Percentiles rank a stretch among this genome's conserved stretches.
Evolutionary conservation across 768 basidiomycete genomes (phyloP).

Genomic region (Trametes cingulata): DNA sequence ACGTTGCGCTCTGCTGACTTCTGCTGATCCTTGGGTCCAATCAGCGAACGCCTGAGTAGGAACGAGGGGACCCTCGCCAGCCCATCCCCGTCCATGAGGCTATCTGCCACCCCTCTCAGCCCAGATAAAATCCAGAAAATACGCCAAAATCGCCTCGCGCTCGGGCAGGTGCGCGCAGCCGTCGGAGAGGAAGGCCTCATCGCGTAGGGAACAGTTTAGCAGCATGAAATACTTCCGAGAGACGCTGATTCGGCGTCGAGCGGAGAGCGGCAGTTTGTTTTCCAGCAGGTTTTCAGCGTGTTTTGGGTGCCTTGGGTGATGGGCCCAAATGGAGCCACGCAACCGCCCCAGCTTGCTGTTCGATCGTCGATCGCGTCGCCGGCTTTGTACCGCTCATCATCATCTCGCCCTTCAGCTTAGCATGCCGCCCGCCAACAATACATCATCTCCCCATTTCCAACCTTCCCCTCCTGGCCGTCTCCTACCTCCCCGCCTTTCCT

Average conservation of each 20-base stretch:
- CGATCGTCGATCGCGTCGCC: conserved; percentile 23
- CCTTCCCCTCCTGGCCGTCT: conserved; percentile 16
- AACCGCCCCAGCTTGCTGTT: conserved; percentile 15
- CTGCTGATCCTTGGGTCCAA: not conserved
- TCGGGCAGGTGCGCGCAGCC: not conserved
- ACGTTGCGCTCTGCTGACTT: conserved; percentile 8
- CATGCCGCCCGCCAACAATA: conserved; percentile 23
- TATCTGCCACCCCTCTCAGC: not conserved
- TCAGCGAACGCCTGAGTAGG: not conserved
- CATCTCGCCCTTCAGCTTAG: conserved; percentile 12
- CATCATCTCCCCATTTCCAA: conserved; percentile 23
- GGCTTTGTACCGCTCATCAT: conserved; percentile 18
- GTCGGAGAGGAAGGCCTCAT: not conserved
- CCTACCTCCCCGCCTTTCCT: conserved; percentile 12
- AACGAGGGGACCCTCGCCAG: not conserved
- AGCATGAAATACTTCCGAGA: conserved; percentile 12
- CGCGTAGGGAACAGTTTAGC: not conserved
- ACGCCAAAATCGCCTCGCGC: not conserved
- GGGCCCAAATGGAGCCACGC: conserved; percentile 11
- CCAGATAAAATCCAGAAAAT: not conserved
- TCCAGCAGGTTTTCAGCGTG: conserved; percentile 13
- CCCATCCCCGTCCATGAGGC: conserved; percentile 9
- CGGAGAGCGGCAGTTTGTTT: conserved; percentile 9
- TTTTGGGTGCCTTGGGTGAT: conserved; percentile 23
- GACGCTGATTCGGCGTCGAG: conserved; percentile 8